Conservation (phyloP, 805 yeast species). For the Saturnispora sekii region DNA sequence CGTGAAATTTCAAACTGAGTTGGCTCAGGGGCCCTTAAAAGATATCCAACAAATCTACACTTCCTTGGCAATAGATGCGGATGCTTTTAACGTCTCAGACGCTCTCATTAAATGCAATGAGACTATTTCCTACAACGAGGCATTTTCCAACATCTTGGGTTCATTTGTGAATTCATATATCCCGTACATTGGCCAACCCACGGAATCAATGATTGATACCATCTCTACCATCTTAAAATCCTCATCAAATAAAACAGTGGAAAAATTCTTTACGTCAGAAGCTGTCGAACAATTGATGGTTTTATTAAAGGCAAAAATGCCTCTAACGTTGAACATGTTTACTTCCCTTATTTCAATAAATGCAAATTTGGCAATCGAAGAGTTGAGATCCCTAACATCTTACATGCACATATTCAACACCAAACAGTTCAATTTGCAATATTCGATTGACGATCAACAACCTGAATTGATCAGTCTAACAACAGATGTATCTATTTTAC, state of each 20-base stretch:
- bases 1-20: slow-evolving; percentile 7
- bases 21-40: slow-evolving; percentile 11
- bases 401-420: slow-evolving; percentile 44
- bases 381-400: slow-evolving; percentile 48
- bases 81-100: slow-evolving; percentile 34
- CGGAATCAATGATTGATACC: slow-evolving; percentile 34
- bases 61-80: slow-evolving; percentile 32
- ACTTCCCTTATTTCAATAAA: slow-evolving; percentile 52
- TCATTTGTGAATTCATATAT: slow-evolving; percentile 35
- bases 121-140: slow-evolving; percentile 37
- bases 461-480: slow-evolving; percentile 40
- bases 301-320: slow-evolving; percentile 65
- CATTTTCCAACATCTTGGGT: slow-evolving; percentile 42
- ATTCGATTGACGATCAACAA: slow-evolving; percentile 41
- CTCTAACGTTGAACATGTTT: slow-evolving; percentile 51
- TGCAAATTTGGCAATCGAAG: slow-evolving; percentile 56
- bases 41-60: slow-evolving; percentile 21
- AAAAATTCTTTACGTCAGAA: slow-evolving; percentile 37
- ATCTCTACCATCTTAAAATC: slow-evolving; percentile 33
- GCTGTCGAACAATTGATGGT: slow-evolving; percentile 35
- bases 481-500: slow-evolving; percentile 33
- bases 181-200: slow-evolving; percentile 37
- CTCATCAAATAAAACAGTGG: slow-evolving; percentile 37
- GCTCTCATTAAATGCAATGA: slow-evolving; percentile 34
- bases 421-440: slow-evolving; percentile 30